Percentiles rank a stretch among this genome's conserved stretches.
Evolutionary conservation across 306 rosid genomes (phyloP).

Genomic region (Crataegus laevigata): DNA sequence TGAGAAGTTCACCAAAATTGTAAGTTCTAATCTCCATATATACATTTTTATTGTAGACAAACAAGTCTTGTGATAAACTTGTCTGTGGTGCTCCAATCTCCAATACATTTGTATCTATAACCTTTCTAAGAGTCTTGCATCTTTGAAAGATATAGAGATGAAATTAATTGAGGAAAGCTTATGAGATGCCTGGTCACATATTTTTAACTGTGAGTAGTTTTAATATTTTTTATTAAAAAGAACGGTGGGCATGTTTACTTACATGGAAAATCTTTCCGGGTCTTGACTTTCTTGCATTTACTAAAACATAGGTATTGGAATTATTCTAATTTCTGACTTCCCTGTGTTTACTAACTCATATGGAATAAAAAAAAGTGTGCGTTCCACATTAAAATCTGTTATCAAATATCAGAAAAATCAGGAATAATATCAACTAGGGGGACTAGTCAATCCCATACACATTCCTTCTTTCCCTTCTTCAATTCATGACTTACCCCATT

Average conservation of each 20-base stretch:
- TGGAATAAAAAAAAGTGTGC: too few relatives aligned
- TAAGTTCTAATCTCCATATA: constrained; percentile 33
- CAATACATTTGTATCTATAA: background rate
- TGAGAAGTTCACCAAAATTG: constrained; percentile 79
- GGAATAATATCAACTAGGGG: background rate
- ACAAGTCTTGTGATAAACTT: background rate
- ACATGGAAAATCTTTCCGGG: background rate
- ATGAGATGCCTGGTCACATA: background rate
- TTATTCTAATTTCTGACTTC: background rate
- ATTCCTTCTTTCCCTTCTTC: background rate
- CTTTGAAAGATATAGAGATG: background rate
- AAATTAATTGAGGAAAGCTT: background rate
- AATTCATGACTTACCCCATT: background rate
- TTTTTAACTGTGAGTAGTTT: background rate
- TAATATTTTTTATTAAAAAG: background rate
- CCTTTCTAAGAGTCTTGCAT: background rate
- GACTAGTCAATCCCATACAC: background rate
- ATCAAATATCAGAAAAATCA: too few relatives aligned
- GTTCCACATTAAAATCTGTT: too few relatives aligned
- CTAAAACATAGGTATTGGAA: background rate
- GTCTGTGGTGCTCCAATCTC: background rate
- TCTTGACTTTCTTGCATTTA: background rate
- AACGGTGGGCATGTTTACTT: background rate
- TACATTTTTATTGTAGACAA: background rate
- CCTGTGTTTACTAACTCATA: background rate